phyloP scores from a whole-genome alignment of 2,329 filamentous ascomycete species.

The Penicillium verrucosum region DNA sequence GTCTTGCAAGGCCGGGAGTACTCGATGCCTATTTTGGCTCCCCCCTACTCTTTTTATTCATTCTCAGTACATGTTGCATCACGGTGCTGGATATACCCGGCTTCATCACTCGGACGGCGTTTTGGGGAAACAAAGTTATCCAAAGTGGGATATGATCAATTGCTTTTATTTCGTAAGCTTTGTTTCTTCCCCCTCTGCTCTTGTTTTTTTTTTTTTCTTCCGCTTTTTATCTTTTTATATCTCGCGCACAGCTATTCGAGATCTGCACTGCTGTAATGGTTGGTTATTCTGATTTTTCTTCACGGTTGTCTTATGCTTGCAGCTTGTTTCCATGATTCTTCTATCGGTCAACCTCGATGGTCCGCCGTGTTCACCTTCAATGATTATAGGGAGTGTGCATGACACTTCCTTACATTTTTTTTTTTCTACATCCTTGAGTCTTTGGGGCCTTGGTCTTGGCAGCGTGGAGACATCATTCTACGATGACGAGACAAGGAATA shows the following conservation, averaged over 20 bases:
- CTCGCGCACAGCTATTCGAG: slow-evolving; percentile 5
- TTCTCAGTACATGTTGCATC: slow-evolving; percentile 44
- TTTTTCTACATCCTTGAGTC: slow-evolving; percentile 1
- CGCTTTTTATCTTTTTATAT: not conserved
- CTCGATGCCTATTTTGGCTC: slow-evolving; percentile 2
- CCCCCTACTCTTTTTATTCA: slow-evolving; percentile 22
- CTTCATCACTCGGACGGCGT: slow-evolving; percentile 43
- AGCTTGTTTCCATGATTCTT: slow-evolving; percentile 6
- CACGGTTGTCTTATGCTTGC: slow-evolving; percentile 6
- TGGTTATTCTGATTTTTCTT: slow-evolving; percentile 10
- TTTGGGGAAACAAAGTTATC: slow-evolving; percentile 28
- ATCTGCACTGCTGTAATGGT: slow-evolving; percentile 24
- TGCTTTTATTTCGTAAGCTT: slow-evolving; percentile 14
- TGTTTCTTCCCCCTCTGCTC: slow-evolving; percentile 12
- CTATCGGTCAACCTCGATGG: slow-evolving; percentile 5
- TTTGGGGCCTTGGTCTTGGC: not conserved
- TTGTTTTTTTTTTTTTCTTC: not conserved
- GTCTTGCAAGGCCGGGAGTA: slow-evolving; percentile 7
- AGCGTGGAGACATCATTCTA: not conserved
- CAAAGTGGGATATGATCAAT: slow-evolving; percentile 20
- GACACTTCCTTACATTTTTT: slow-evolving; percentile 1
- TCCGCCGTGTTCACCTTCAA: slow-evolving; percentile 1
- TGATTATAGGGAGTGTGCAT: slow-evolving; percentile 6
- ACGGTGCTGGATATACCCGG: slow-evolving; percentile 50
- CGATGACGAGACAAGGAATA: slow-evolving; percentile 1